Conservation (phyloP, 106 monocot genomes). For the Dioscorea zingiberensis region DNA sequence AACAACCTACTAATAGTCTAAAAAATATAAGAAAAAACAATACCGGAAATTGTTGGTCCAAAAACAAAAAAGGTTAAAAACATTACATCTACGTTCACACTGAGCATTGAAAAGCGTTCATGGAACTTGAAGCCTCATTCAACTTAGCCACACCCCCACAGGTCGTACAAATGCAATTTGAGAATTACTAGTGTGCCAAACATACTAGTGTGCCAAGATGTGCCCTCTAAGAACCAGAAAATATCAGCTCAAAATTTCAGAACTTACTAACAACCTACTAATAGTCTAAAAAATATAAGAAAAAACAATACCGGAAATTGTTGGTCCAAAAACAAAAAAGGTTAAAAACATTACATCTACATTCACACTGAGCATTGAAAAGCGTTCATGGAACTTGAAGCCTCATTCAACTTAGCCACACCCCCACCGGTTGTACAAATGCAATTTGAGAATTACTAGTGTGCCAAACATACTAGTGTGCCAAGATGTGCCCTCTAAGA, state of each 20-base stretch:
- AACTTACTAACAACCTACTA: too few species aligned
- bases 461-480: too few species aligned
- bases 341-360: constrained; percentile 53
- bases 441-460: too few species aligned
- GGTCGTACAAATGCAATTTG: constrained; percentile 61
- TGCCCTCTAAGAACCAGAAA: too few species aligned
- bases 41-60: too few species aligned
- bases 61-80: not conserved
- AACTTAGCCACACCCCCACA: constrained; percentile 40
- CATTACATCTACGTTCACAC: constrained; percentile 79
- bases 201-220: too few species aligned
- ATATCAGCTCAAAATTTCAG: too few species aligned
- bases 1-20: too few species aligned
- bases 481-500: too few species aligned
- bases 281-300: too few species aligned
- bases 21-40: not conserved
- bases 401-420: constrained; percentile 27
- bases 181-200: too few species aligned
- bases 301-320: not conserved
- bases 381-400: constrained; percentile 23
- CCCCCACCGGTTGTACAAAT: constrained; percentile 58
- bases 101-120: constrained; percentile 62
- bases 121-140: constrained; percentile 32
- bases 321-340: too few species aligned
- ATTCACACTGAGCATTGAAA: constrained; percentile 82